Percentiles rank a stretch among this genome's conserved stretches.
Conservation (phyloP, 1,284 basidiomycete species). For the Moniliella sp. region DNA sequence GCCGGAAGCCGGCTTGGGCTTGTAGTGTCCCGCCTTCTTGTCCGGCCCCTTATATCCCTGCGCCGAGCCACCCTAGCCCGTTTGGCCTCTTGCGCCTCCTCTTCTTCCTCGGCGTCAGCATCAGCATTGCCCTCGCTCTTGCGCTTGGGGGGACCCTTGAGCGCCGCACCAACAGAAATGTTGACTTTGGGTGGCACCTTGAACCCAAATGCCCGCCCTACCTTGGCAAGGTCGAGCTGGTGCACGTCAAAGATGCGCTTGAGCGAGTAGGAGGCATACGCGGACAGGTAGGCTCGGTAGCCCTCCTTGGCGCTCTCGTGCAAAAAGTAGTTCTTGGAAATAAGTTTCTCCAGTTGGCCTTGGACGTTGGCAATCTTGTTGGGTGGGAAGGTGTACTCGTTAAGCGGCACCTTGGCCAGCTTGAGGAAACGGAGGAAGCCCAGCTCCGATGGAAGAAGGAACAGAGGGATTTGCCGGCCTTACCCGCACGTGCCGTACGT, state of each 20-base stretch:
- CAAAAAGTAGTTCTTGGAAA: slow-evolving; percentile 89
- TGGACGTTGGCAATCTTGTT: slow-evolving; percentile 88
- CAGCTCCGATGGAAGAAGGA: slow-evolving; percentile 76
- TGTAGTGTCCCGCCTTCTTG: no score
- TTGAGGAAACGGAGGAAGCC: slow-evolving; percentile 91
- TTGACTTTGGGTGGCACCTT: slow-evolving; percentile 71
- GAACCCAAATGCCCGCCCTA: slow-evolving; percentile 89
- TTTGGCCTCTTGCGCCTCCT: slow-evolving; percentile 6
- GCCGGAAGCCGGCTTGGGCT: no score
- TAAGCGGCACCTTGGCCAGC: slow-evolving; percentile 87
- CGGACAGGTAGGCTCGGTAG: slow-evolving; percentile 82
- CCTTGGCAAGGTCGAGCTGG: slow-evolving; percentile 73
- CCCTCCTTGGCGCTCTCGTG: slow-evolving; percentile 83
- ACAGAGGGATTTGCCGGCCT: slow-evolving; percentile 82
- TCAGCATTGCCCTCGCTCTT: slow-evolving; percentile 5
- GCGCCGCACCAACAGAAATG: slow-evolving; percentile 38
- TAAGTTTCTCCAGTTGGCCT: slow-evolving; percentile 78
- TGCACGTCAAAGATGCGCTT: slow-evolving; percentile 98
- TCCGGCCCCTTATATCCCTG: no score
- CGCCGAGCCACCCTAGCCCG: no score
- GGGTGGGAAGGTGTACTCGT: slow-evolving; percentile 84
- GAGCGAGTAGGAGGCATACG: slow-evolving; percentile 92
- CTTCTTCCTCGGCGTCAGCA: slow-evolving; percentile 9
- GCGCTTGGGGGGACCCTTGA: slow-evolving; percentile 6
- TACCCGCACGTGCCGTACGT: slow-evolving; percentile 86